A percentile compares a stretch with the other conserved stretches of the same genome.
Evolutionary conservation across 1,284 basidiomycete species (phyloP).

Genomic region (Ceratobasidium sp.): DNA sequence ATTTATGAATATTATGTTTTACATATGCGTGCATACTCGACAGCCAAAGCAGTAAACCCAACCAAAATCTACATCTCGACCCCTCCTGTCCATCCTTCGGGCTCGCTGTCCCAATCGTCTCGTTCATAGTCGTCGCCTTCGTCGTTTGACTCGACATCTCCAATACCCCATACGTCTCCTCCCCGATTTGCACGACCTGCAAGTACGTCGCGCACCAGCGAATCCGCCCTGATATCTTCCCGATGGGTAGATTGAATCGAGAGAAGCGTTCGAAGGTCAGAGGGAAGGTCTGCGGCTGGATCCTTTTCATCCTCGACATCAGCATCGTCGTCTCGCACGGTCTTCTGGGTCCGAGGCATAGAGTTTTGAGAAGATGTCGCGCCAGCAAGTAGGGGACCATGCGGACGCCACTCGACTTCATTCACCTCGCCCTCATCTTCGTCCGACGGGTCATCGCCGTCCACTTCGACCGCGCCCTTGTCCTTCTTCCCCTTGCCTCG

Average conservation of each 20-base stretch:
- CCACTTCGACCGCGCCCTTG: slow-evolving; percentile 15
- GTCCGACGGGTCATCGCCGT: slow-evolving; percentile 36
- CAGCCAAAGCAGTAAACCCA: too few relatives aligned
- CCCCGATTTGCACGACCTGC: slow-evolving; percentile 30
- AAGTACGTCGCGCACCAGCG: slow-evolving; percentile 26
- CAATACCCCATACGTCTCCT: slow-evolving; percentile 40
- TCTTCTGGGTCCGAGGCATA: background rate
- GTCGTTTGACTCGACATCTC: slow-evolving; percentile 27
- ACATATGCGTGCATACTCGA: too few relatives aligned
- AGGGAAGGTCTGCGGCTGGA: background rate
- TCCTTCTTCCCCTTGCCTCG: background rate
- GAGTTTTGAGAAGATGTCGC: background rate
- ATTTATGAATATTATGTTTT: too few relatives aligned
- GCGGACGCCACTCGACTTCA: slow-evolving; percentile 12
- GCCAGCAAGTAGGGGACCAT: slow-evolving; percentile 3
- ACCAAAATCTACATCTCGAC: slow-evolving; percentile 43
- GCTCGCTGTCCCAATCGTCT: slow-evolving; percentile 41
- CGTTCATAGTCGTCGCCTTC: slow-evolving; percentile 34
- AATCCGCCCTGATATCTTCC: slow-evolving; percentile 17
- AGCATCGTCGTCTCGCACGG: background rate
- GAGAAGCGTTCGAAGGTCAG: slow-evolving; percentile 28
- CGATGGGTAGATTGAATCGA: slow-evolving; percentile 29
- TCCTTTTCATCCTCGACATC: slow-evolving; percentile 2
- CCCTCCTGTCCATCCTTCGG: slow-evolving; percentile 39
- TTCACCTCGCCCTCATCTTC: slow-evolving; percentile 12